Evolutionary conservation across 2,329 filamentous ascomycete species (phyloP), one percentile per base, ranked within the genome.

Genomic region (Aspergillus neoniger): DNA sequence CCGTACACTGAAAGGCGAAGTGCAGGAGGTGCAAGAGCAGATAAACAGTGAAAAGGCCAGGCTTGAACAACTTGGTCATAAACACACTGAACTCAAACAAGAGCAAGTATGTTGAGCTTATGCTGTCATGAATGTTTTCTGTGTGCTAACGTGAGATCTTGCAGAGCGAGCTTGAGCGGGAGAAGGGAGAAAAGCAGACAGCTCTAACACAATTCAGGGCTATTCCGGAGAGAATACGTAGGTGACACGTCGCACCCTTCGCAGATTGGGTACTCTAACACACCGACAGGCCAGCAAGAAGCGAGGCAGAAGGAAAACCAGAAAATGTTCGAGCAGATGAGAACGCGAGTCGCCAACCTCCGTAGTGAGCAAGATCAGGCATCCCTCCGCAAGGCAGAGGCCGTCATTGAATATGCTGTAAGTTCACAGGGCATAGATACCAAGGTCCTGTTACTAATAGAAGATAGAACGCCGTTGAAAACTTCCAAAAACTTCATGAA

Each of bases 181-280:
- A 92, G 64, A 95, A 96, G 76, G 83, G 78, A 39, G 80, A 82
- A 4, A 81, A 90, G 41, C 92, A 96, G 70, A 85, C 80, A 59
- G 87, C 87, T 36, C 80, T 85, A 25, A 86, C 85, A 38, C 81
- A 84, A 55, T 92, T 87, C 78, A 82, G 84, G 57, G 84, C 84
- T 19, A 80, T 96, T 8, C 91, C 90, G 0, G 83, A 85, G 53
- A 91, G 87, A 73, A 88, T 94, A 57, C 83, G 90, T 88, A 80
- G 72, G 85, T 79, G 8, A 10, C 23, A 65, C 73, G 48, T 67
- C 63, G 25, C 15, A 30, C 17, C 23, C 44, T 41, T 51, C 25
- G 19, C 43, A 6, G n/a, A 15, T 2, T 1, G 32, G 28, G n/a
- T 55, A 5, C 17, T 25, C 70, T 78, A 70, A 74, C 72, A 30